phyloP scores from a whole-genome alignment of 2,329 filamentous ascomycete species.

The Penicillium sp. region DNA sequence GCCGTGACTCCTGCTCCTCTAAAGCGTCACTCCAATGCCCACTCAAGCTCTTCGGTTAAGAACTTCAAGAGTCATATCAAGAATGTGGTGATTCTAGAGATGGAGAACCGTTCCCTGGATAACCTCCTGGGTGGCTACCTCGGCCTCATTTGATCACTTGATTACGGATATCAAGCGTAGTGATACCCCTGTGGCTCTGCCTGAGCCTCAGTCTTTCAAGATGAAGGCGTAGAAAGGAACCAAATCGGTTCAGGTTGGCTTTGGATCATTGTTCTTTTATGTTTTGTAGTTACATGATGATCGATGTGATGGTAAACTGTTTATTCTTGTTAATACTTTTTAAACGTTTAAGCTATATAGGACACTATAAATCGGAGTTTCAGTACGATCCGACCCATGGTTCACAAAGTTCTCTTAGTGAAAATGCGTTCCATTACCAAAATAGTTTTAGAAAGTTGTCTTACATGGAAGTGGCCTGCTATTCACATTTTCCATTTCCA shows the following conservation, averaged over 20 bases:
- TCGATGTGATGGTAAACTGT: neutral
- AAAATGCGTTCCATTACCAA: too few relatives aligned
- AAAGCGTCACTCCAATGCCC: conserved; percentile 10
- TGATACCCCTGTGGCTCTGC: conserved; percentile 34
- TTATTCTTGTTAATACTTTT: too few relatives aligned
- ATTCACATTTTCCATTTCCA: too few relatives aligned
- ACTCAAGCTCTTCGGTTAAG: conserved; percentile 26
- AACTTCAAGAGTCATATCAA: conserved; percentile 46
- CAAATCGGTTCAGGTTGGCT: neutral
- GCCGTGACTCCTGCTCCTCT: conserved; percentile 26
- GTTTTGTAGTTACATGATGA: neutral
- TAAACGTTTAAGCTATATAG: too few relatives aligned
- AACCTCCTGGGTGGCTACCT: conserved; percentile 51
- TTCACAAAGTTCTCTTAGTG: too few relatives aligned
- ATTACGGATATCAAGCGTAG: conserved; percentile 26
- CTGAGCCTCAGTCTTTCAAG: conserved; percentile 26
- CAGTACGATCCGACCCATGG: too few relatives aligned
- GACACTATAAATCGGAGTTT: too few relatives aligned
- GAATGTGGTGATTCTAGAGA: conserved; percentile 45
- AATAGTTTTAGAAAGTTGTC: too few relatives aligned
- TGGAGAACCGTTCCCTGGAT: conserved; percentile 56
- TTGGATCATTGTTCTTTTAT: neutral
- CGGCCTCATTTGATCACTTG: conserved; percentile 42
- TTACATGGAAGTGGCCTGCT: too few relatives aligned
- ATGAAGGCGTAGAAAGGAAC: conserved; percentile 7